phyloP scores from a whole-genome alignment of 208 protist species.

The Acanthamoeba healyi region DNA sequence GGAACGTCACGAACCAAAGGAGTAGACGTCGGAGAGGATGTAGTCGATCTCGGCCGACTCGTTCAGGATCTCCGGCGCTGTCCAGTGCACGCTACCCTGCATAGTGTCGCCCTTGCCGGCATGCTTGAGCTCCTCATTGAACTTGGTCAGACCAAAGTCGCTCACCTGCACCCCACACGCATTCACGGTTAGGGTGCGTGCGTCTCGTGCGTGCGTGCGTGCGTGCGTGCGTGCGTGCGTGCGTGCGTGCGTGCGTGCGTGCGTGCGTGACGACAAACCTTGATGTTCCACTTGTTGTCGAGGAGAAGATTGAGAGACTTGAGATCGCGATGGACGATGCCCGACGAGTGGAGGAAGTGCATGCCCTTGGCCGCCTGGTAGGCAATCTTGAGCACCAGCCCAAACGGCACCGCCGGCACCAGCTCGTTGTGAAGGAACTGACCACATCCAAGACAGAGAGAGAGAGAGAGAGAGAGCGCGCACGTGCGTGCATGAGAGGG shows the following conservation, averaged over 20 bases:
- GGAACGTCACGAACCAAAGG: not conserved
- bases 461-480: no score
- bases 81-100: slow-evolving; percentile 50
- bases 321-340: slow-evolving; percentile 18
- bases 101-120: not conserved
- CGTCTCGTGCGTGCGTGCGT: no score
- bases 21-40: not conserved
- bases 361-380: slow-evolving; percentile 41
- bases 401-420: not conserved
- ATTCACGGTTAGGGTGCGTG: no score
- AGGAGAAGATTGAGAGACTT: slow-evolving; percentile 10
- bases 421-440: slow-evolving; percentile 3
- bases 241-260: not conserved
- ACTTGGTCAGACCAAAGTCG: slow-evolving; percentile 57
- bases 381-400: not conserved
- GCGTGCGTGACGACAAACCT: not conserved
- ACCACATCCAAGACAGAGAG: no score
- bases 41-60: not conserved
- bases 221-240: not conserved
- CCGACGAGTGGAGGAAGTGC: slow-evolving; percentile 29
- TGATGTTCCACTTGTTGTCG: slow-evolving; percentile 18
- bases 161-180: not conserved
- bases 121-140: slow-evolving; percentile 9
- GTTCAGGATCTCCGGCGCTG: slow-evolving; percentile 8
- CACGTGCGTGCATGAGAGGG: no score